Conservation (phyloP, 1,284 basidiomycete species). For the Boletus mariae region DNA sequence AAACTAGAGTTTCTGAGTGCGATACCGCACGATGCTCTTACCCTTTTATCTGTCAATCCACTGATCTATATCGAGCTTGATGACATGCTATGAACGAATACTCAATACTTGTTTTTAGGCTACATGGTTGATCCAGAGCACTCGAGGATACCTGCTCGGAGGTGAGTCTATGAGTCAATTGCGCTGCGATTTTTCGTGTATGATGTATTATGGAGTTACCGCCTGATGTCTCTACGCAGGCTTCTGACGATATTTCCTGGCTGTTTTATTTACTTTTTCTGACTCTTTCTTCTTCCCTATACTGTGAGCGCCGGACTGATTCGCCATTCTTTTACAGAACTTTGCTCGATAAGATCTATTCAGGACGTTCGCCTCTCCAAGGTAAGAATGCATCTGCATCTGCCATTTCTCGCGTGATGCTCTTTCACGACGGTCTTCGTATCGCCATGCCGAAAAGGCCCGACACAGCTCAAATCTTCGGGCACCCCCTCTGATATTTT, state of each 20-base stretch:
- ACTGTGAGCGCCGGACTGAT: constrained; percentile 3
- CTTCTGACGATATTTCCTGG: constrained; percentile 24
- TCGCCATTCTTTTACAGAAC: neutral
- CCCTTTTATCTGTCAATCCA: constrained; percentile 56
- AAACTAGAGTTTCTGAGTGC: constrained; percentile 89
- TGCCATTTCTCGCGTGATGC: constrained; percentile 43
- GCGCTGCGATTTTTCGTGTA: neutral
- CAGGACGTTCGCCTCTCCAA: neutral
- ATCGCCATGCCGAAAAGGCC: constrained; percentile 78
- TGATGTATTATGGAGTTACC: constrained; percentile 38
- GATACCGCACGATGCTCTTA: constrained; percentile 60
- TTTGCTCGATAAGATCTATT: too few species aligned
- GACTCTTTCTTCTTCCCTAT: constrained; percentile 29
- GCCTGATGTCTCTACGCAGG: constrained; percentile 17
- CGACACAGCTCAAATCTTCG: constrained; percentile 80
- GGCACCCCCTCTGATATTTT: constrained; percentile 68
- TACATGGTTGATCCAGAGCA: neutral
- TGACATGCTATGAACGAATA: neutral
- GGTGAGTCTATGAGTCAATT: constrained; percentile 9
- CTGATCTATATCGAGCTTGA: constrained; percentile 41
- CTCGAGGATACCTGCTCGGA: neutral
- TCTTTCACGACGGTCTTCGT: constrained; percentile 88
- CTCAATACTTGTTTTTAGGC: constrained; percentile 9
- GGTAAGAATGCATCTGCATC: constrained; percentile 7
- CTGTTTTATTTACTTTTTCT: constrained; percentile 21